Evolutionary conservation across 2,329 filamentous ascomycete genomes (phyloP).

Genomic region (Lachnellula cervina): DNA sequence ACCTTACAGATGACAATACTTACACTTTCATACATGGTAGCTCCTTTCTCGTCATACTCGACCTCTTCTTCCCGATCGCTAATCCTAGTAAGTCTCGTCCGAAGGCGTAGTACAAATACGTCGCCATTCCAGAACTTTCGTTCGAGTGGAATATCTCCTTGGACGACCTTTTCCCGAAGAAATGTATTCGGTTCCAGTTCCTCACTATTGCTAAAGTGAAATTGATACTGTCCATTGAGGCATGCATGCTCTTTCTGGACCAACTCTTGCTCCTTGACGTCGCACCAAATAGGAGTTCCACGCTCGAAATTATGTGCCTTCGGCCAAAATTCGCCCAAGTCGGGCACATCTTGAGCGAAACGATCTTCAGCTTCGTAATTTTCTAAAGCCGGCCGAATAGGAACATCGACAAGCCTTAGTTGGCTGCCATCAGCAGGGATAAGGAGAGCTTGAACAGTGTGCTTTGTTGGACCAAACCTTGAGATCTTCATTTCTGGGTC

Average conservation of each 20-base stretch:
- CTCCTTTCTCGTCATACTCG: conserved; percentile 2
- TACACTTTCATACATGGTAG: conserved; percentile 3
- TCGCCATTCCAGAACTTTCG: neutral
- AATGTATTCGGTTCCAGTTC: neutral
- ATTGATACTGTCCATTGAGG: conserved; percentile 1
- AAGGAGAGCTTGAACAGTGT: neutral
- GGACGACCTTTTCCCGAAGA: neutral
- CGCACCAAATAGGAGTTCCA: neutral
- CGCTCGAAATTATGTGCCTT: conserved; percentile 3
- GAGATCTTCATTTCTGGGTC: neutral
- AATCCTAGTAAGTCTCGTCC: neutral
- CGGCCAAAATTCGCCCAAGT: conserved; percentile 1
- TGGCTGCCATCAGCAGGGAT: neutral
- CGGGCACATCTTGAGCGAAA: conserved; percentile 1
- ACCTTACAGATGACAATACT: neutral
- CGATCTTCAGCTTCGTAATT: neutral
- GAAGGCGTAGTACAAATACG: neutral
- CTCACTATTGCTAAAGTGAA: neutral
- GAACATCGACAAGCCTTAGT: neutral
- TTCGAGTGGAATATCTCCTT: neutral
- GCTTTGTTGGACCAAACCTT: conserved; percentile 1
- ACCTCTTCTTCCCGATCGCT: neutral
- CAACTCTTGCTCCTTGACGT: neutral
- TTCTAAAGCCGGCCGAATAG: neutral
- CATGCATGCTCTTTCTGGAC: neutral